These are phyloP conservation scores for Verticillium alfalfae DNA, from an alignment of 2,329 filamentous ascomycete genomes.

Conservation along the genomic window DNA sequence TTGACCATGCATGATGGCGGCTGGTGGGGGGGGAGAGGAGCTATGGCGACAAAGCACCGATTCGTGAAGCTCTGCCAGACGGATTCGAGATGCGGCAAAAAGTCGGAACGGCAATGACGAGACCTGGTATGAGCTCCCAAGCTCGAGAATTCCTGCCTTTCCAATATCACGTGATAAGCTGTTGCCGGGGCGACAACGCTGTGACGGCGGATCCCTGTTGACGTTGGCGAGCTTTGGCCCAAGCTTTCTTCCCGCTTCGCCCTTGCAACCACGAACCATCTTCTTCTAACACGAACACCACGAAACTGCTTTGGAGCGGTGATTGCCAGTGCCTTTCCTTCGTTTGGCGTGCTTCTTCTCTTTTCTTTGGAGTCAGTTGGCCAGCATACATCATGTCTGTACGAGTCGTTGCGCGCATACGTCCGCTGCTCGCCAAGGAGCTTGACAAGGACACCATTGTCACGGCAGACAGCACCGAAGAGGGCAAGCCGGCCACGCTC, in stretches of 20 bases:
- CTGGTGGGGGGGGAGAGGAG: background rate
- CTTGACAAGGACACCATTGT: conserved; percentile 85
- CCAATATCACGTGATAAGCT: conserved; percentile 1
- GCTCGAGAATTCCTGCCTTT: background rate
- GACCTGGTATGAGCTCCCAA: background rate
- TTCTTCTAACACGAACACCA: conserved; percentile 5
- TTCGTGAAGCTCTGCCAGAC: background rate
- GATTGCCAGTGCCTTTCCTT: background rate
- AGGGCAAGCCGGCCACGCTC: conserved; percentile 57
- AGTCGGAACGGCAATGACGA: conserved; percentile 2
- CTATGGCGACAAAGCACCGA: background rate
- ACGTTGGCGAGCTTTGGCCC: background rate
- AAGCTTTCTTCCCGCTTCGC: background rate
- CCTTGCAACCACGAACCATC: conserved; percentile 2
- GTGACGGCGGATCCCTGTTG: background rate
- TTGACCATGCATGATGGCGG: conserved; percentile 35
- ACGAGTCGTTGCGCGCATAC: conserved; percentile 83
- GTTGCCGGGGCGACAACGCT: conserved; percentile 3
- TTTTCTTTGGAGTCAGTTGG: conserved; percentile 1
- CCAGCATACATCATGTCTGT: conserved; percentile 50
- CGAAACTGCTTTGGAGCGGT: background rate
- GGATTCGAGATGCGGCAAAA: conserved; percentile 6
- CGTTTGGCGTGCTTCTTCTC: background rate
- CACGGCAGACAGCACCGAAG: conserved; percentile 55
- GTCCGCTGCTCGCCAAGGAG: conserved; percentile 82